Base-by-base conservation (phyloP, 2,329 filamentous ascomycete genomes). In the Fusarium luffae region DNA sequence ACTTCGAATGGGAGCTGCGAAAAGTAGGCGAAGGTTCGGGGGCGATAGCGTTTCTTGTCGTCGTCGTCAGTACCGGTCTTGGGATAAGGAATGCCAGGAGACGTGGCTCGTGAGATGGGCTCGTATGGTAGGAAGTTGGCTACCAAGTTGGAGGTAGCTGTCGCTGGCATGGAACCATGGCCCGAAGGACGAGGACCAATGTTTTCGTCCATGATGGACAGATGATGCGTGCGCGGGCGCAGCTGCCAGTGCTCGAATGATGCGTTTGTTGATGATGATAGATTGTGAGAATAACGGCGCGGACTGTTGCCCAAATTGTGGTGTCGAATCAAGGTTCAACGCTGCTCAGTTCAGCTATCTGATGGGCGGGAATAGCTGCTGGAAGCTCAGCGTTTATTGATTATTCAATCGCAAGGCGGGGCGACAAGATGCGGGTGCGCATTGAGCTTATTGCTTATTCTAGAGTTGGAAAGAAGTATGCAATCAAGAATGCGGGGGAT, bases 11-110 rank as follows among this genome's bases (percentile, higher is more conserved):
- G 97, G 52, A 99, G 88, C 77, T 96, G 92, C 72, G 90, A 87
- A 79, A 94, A 93, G 84, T 99, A 99, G 65, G 93, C 93, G 79
- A 96, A 99, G 28, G 96, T 98, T 67, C 96, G 90, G 37, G 93
- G 93, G 54, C 95, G 90, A 78, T 94, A 92, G 70, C 92, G 85
- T 78, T 87, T 88, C 78, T 84, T 84, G 77, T 87, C 83, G 66
- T 86, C 81, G 68, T 86, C 85, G 69, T 84, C 81, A 40, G 79
- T 74, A 73, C 82, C 81, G 37, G 79, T 75, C 73, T 83, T 82
- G 37, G 82, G 81, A 74, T 84, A 87, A 71, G 86, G 87, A 73
- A 86, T 81, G 67, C 93, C 93, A 5, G 94, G 94, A 3, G 94
- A 95, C 44, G 94, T 96, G 41, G 93, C 93, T 77, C 94, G 89